phyloP scores from a whole-genome alignment of 495 filamentous ascomycete species.

The Lasiosphaeriaceae sp. region DNA sequence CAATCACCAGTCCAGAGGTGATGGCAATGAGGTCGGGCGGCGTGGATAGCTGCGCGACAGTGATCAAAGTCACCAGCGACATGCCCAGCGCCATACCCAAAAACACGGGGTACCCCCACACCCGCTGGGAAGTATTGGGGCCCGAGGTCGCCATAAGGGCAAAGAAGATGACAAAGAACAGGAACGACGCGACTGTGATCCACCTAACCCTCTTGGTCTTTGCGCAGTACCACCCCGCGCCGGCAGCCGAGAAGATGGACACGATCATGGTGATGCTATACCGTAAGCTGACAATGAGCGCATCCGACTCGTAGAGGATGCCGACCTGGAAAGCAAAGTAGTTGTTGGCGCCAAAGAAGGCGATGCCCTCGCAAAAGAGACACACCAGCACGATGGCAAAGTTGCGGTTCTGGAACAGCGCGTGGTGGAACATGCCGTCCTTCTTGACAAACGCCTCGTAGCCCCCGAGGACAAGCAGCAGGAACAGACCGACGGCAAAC shows the following conservation, averaged over 20 bases:
- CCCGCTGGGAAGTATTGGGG: background rate
- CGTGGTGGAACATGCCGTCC: constrained; percentile 37
- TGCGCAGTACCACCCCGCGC: constrained; percentile 23
- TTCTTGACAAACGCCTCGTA: constrained; percentile 31
- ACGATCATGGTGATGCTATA: constrained; percentile 27
- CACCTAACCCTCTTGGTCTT: constrained; percentile 21
- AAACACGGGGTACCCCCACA: constrained; percentile 32
- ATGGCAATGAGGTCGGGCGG: constrained; percentile 31
- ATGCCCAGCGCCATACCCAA: constrained; percentile 28
- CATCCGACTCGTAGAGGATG: constrained; percentile 27
- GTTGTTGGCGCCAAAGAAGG: constrained; percentile 34
- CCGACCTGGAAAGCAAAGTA: constrained; percentile 34
- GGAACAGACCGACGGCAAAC: constrained; percentile 25
- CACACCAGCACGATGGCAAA: constrained; percentile 26
- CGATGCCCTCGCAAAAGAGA: constrained; percentile 31
- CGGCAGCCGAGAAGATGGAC: constrained; percentile 12
- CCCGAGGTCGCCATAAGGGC: constrained; percentile 26
- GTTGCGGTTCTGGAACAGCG: constrained; percentile 29
- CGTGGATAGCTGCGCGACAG: constrained; percentile 30
- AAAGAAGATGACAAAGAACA: constrained; percentile 26
- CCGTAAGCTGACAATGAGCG: constrained; percentile 17
- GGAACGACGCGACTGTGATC: constrained; percentile 22
- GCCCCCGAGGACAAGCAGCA: constrained; percentile 15
- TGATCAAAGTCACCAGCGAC: constrained; percentile 22
- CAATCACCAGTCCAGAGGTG: constrained; percentile 29